These are phyloP conservation scores for Tolypocladium ophioglossoides DNA, from an alignment of 2,329 filamentous ascomycete genomes.

Conservation along the genomic window DNA sequence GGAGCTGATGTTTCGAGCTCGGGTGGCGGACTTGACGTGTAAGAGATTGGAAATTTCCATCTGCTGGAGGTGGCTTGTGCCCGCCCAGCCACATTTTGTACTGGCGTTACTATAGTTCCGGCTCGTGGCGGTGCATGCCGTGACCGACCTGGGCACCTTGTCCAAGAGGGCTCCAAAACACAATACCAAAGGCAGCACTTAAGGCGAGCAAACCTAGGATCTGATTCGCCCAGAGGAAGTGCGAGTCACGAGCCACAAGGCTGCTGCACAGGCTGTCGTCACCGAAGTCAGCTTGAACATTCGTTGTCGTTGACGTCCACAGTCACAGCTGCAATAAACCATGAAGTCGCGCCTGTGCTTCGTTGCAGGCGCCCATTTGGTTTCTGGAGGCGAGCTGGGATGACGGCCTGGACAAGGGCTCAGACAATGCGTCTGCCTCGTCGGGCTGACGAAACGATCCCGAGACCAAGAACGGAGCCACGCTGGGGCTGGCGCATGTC, in stretches of 20 bases:
- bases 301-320: background rate
- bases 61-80: background rate
- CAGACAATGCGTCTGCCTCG: background rate
- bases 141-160: too few species aligned
- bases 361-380: background rate
- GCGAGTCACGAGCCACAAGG: background rate
- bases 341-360: background rate
- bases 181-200: background rate
- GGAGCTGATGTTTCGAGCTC: conserved; percentile 1
- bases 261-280: background rate
- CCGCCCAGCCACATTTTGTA: background rate
- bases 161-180: too few species aligned
- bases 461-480: background rate
- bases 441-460: background rate
- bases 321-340: background rate
- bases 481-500: background rate
- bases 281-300: background rate
- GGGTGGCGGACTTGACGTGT: conserved; percentile 5
- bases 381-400: background rate
- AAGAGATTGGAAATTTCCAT: conserved; percentile 23
- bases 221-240: background rate
- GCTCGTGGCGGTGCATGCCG: background rate
- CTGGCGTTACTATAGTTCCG: background rate
- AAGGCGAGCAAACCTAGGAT: background rate
- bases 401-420: background rate